Evolutionary conservation across 805 yeast genomes (phyloP).

Genomic region (Tetrapisispora phaffii): DNA sequence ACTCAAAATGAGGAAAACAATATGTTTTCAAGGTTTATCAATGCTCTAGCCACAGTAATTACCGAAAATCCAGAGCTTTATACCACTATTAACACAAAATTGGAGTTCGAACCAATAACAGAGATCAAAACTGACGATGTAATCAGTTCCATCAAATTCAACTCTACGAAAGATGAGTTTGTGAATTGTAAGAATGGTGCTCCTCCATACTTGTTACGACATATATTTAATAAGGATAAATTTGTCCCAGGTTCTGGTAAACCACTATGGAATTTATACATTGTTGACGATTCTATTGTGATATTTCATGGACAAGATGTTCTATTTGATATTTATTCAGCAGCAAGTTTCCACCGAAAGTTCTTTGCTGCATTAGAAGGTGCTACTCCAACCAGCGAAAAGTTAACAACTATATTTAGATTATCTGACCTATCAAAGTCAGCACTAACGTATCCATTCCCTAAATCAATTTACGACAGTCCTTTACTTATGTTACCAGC

Average conservation of each 20-base stretch:
- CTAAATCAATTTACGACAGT: constrained; percentile 22
- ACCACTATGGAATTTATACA: constrained; percentile 23
- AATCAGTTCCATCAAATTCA: constrained; percentile 18
- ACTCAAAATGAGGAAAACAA: constrained; percentile 15
- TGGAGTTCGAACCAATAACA: constrained; percentile 16
- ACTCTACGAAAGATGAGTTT: constrained; percentile 19
- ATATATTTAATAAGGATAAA: constrained; percentile 19
- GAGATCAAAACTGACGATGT: constrained; percentile 17
- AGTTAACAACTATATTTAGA: background rate
- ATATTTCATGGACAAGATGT: constrained; percentile 26
- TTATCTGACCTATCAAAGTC: background rate
- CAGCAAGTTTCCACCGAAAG: constrained; percentile 22
- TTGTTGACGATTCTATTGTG: constrained; percentile 20
- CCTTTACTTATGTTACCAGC: constrained; percentile 21
- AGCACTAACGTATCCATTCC: constrained; percentile 3
- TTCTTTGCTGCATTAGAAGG: constrained; percentile 7
- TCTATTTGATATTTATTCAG: constrained; percentile 25
- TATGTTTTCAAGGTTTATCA: constrained; percentile 11
- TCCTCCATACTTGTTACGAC: constrained; percentile 25
- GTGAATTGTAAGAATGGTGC: constrained; percentile 26
- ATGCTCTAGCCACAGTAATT: constrained; percentile 16
- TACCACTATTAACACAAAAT: constrained; percentile 15
- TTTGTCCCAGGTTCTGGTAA: constrained; percentile 15
- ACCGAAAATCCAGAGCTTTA: constrained; percentile 17
- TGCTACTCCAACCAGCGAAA: background rate